These are phyloP conservation scores for Haematococcus lacustris DNA, from an alignment of 139 green algal genomes.

Conservation along the genomic window DNA sequence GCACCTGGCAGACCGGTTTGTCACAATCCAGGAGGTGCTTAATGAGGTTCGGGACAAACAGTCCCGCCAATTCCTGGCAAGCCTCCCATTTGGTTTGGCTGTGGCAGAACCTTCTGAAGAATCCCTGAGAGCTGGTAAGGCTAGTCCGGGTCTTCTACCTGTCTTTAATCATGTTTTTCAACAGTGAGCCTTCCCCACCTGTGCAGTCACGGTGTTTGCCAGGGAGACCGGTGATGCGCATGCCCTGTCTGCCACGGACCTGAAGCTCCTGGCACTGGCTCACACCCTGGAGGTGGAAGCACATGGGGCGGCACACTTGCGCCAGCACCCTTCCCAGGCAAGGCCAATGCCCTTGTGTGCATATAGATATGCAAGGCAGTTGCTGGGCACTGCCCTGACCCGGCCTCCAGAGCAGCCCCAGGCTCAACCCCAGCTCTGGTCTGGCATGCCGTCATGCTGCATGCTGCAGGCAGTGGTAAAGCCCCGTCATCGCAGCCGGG, in stretches of 20 bases:
- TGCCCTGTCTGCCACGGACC: constrained; percentile 70
- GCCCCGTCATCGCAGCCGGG: constrained; percentile 7
- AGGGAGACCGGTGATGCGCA: constrained; percentile 79
- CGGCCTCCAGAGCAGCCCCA: background rate
- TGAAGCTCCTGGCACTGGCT: constrained; percentile 78
- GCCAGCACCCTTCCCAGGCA: constrained; percentile 44
- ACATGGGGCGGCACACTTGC: constrained; percentile 58
- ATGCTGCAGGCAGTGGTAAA: constrained; percentile 2
- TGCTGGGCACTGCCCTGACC: no score
- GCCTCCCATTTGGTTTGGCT: constrained; percentile 53
- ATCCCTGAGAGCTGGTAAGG: constrained; percentile 58
- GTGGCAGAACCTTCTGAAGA: constrained; percentile 61
- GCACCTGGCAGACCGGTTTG: constrained; percentile 38
- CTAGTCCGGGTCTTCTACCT: no score
- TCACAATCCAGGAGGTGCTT: constrained; percentile 76
- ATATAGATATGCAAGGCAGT: constrained; percentile 21
- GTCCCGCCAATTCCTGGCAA: constrained; percentile 48
- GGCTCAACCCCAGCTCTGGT: background rate
- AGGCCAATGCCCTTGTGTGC: constrained; percentile 1
- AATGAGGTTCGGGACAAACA: constrained; percentile 72
- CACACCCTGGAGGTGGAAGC: constrained; percentile 63
- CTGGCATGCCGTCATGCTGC: background rate
- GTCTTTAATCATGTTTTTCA: no score
- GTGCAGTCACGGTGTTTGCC: constrained; percentile 77
- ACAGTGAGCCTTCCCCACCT: no score